Base-by-base conservation (phyloP, 352 stramenopile species). In the Pythium aquatile region DNA sequence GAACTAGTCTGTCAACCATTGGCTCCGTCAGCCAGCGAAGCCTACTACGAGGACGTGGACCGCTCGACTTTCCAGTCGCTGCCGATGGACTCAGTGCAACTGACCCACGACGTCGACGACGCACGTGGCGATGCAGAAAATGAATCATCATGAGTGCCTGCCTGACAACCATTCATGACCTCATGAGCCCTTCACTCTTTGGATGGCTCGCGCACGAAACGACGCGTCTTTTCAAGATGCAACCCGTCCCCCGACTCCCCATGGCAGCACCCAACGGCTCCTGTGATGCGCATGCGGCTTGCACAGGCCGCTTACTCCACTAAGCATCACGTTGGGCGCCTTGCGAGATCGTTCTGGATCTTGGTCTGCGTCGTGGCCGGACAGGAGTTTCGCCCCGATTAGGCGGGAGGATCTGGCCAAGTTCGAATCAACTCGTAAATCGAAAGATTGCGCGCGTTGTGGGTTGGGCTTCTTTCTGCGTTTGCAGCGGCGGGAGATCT, bases 41-140 rank as follows among this genome's bases (percentile, higher is more conserved):
- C 16, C 28, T 62, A 49, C 26, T 67, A 67, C 42, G 61, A 67
- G 44, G 61, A 67, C 42, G 52, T 67, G 53, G 61, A 67, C 32
- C 24, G 40, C n/a, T n/a, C 11, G 28, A 57, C 39, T 16, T 67
- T 67, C 30, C 39, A 52, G 10, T 20, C 39, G 13, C 14, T 65
- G 9, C 2, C 16, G 10, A 1, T 20, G 13, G 47, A 16, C 16
- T 14, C 11, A n/a, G 29, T n/a, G 13, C 9, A 13, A 9, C 13
- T n/a, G 13, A 24, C 3, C 39, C 14, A 24, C 7, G 54, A 49
- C 28, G 32, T 60, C 28, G 54, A 30, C 13, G 39, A 42, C 35
- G 35, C 35, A 42, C 16, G 39, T 47, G 39, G 20, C 20, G 20
- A 47, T 8, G 16, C 39, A 16, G 39, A 20, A 33, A 33, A 32